Conservation (phyloP, 345 rosid genomes). For the Alliaria petiolata region DNA sequence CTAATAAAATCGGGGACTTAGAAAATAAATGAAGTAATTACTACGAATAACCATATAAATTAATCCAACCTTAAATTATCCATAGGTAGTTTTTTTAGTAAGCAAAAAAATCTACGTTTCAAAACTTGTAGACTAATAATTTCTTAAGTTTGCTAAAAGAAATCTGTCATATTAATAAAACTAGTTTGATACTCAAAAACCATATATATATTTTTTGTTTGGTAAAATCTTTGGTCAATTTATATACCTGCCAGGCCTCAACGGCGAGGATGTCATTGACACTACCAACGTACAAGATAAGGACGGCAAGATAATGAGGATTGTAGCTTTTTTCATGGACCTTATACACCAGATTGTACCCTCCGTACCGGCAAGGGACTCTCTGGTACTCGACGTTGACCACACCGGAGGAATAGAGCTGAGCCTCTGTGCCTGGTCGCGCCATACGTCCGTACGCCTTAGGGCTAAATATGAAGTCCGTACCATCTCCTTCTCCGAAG, state of each 20-base stretch:
- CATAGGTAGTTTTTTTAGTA: no score
- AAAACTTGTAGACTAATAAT: not conserved
- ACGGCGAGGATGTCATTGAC: conserved; percentile 52
- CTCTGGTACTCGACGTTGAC: conserved; percentile 70
- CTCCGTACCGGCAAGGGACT: conserved; percentile 52
- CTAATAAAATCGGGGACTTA: no score
- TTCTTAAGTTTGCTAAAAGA: not conserved
- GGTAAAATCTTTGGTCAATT: not conserved
- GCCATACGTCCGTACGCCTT: conserved; percentile 62
- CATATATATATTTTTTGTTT: not conserved
- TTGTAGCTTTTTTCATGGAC: conserved; percentile 64
- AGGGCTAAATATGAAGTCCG: conserved; percentile 82
- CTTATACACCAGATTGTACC: conserved; percentile 50
- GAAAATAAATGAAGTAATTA: no score
- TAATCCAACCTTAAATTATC: no score
- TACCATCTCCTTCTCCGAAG: conserved; percentile 70
- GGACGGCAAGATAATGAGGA: conserved; percentile 65
- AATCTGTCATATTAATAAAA: not conserved
- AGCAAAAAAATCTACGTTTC: not conserved
- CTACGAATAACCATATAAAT: no score
- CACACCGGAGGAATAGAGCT: conserved; percentile 67
- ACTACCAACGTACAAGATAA: conserved; percentile 51
- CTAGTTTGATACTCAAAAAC: not conserved
- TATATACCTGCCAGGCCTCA: conserved; percentile 63
- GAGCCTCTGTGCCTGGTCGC: conserved; percentile 22